These are phyloP conservation scores for Climacium dendroides DNA, from an alignment of 225 moss, liverwort and hornwort species.

Conservation along the genomic window DNA sequence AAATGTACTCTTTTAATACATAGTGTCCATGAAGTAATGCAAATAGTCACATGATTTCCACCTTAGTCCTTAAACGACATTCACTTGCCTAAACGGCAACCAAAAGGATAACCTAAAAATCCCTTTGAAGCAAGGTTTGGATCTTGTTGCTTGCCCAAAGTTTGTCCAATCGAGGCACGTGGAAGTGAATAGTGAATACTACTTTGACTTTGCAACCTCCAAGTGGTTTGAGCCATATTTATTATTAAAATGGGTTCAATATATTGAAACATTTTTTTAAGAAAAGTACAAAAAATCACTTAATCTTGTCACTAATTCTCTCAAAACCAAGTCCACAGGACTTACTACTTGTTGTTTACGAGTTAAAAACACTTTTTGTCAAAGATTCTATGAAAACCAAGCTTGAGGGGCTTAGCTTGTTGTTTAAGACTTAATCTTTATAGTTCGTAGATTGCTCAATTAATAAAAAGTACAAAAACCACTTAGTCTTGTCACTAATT, in stretches of 20 bases:
- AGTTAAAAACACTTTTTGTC: too few relatives aligned
- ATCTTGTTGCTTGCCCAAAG: background rate
- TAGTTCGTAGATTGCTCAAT: too few relatives aligned
- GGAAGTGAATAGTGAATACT: background rate
- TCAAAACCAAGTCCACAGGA: too few relatives aligned
- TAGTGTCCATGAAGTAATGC: background rate
- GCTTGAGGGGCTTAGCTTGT: too few relatives aligned
- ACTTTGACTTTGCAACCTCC: fast-evolving
- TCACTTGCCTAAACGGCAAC: fast-evolving
- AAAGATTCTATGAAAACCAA: too few relatives aligned
- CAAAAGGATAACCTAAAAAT: fast-evolving
- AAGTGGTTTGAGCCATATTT: background rate
- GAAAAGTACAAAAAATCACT: too few relatives aligned
- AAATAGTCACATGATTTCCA: background rate
- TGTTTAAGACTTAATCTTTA: too few relatives aligned
- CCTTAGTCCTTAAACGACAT: background rate
- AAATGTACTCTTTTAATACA: background rate
- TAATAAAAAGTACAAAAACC: fast-evolving
- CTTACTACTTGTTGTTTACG: too few relatives aligned
- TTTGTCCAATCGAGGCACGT: fast-evolving
- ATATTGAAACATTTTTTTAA: background rate
- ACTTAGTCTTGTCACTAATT: background rate
- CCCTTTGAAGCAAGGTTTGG: background rate
- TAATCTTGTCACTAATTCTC: too few relatives aligned
- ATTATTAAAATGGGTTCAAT: too few relatives aligned